These are phyloP conservation scores for Corinectria fuckeliana DNA, from an alignment of 2,329 filamentous ascomycete species.

Conservation along the genomic window DNA sequence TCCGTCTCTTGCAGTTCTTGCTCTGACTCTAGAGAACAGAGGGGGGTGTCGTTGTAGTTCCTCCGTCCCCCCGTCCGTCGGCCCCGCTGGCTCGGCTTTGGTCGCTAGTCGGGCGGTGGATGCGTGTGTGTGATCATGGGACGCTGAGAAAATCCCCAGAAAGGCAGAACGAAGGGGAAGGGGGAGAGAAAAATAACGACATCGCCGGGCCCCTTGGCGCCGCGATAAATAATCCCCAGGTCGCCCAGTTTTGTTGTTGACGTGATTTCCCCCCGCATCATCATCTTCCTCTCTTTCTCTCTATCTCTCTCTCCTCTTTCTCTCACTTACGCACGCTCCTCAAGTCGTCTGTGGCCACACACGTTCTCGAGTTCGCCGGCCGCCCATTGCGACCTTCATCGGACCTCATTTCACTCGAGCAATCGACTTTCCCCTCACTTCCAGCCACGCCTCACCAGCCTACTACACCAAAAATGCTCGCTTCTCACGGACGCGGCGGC, in stretches of 20 bases:
- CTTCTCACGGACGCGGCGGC: slow-evolving; percentile 78
- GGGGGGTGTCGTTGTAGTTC: slow-evolving; percentile 7
- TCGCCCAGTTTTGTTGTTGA: neutral
- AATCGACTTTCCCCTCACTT: neutral
- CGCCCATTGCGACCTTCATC: too few relatives aligned
- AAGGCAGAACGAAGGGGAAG: neutral
- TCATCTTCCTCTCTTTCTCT: neutral
- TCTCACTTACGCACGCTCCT: neutral
- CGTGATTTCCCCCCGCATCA: neutral
- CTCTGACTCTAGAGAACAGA: neutral
- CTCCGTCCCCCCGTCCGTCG: neutral
- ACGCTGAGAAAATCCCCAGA: slow-evolving; percentile 7
- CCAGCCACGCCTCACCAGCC: neutral
- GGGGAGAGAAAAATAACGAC: slow-evolving; percentile 2
- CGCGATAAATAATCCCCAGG: slow-evolving; percentile 8
- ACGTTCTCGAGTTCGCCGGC: too few relatives aligned
- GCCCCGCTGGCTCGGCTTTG: neutral
- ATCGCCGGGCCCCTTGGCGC: slow-evolving; percentile 15
- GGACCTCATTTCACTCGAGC: neutral
- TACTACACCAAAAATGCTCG: slow-evolving; percentile 47
- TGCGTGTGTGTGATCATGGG: slow-evolving; percentile 17
- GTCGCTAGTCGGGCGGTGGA: slow-evolving; percentile 16
- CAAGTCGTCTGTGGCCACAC: too few relatives aligned
- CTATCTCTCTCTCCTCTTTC: neutral
- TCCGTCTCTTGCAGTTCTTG: neutral